Evolutionary conservation across 257 asterid species (phyloP).

Genomic region (Scutellaria minor): DNA sequence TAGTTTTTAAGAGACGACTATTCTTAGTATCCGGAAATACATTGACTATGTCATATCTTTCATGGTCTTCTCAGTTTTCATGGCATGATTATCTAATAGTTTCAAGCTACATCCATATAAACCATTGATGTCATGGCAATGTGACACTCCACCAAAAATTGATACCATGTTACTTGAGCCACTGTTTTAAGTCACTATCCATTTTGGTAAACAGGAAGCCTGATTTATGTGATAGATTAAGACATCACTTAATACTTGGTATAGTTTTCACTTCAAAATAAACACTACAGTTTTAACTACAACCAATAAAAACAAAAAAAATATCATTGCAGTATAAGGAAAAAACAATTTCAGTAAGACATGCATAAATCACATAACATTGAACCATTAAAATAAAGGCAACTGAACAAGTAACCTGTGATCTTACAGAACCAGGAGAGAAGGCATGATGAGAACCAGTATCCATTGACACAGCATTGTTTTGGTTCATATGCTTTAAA

Average conservation of each 20-base stretch:
- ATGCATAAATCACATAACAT: conserved; percentile 4
- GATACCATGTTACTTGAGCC: conserved; percentile 7
- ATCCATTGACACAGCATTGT: conserved; percentile 39
- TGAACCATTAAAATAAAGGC: conserved; percentile 11
- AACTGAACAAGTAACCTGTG: conserved; percentile 47
- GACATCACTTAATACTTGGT: not conserved
- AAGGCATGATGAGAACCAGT: conserved; percentile 36
- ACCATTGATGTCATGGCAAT: not conserved
- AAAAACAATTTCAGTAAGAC: not conserved
- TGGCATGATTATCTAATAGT: not conserved
- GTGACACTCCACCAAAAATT: not conserved
- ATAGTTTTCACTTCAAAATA: conserved; percentile 7
- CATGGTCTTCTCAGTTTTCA: not conserved
- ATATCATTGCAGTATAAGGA: not conserved
- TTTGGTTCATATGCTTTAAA: conserved; percentile 38
- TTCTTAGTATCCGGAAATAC: too few species aligned
- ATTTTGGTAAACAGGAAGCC: not conserved
- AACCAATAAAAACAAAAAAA: conserved; percentile 12
- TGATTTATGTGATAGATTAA: not conserved
- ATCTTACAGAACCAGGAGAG: conserved; percentile 43
- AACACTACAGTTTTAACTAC: not conserved
- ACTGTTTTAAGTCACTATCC: not conserved
- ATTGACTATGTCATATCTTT: too few species aligned
- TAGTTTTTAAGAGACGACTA: too few species aligned
- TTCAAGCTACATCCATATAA: conserved; percentile 13